These are phyloP conservation scores for Xylaria cubensis DNA, from an alignment of 495 filamentous ascomycete species.

Conservation along the genomic window DNA sequence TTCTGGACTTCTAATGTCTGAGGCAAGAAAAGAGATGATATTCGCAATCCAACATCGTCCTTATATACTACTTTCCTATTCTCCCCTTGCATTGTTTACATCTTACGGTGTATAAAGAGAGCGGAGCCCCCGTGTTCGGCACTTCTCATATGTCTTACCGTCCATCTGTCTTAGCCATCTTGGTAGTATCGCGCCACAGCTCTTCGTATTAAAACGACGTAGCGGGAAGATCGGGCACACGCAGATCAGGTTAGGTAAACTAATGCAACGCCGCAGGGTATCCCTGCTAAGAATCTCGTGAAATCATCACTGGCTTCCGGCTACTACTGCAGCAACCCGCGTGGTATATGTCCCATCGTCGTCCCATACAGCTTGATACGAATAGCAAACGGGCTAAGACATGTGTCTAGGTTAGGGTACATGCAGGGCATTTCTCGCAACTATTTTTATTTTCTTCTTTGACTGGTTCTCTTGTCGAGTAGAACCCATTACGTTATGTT, in stretches of 20 bases:
- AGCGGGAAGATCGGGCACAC: neutral
- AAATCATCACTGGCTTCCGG: neutral
- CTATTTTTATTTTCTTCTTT: conserved; percentile 5
- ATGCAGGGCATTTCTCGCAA: conserved; percentile 1
- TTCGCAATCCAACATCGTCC: neutral
- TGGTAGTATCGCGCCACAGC: conserved; percentile 10
- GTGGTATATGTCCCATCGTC: neutral
- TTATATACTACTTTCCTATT: conserved; percentile 12
- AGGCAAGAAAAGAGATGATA: neutral
- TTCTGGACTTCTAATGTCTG: neutral
- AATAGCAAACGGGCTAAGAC: neutral
- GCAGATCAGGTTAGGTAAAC: conserved; percentile 3
- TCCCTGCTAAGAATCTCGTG: conserved; percentile 4
- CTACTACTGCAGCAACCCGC: neutral
- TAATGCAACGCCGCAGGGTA: neutral
- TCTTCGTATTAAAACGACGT: conserved; percentile 9
- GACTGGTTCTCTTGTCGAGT: neutral
- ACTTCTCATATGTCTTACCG: neutral
- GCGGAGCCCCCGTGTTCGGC: conserved; percentile 8
- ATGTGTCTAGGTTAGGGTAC: neutral
- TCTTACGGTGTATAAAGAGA: neutral
- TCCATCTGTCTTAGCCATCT: conserved; percentile 6
- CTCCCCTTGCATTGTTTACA: neutral
- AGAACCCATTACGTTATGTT: neutral
- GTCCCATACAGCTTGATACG: neutral